Evolutionary conservation across 371 early-diverging fungal genomes (phyloP).

Genomic region (Mortierella sp.): DNA sequence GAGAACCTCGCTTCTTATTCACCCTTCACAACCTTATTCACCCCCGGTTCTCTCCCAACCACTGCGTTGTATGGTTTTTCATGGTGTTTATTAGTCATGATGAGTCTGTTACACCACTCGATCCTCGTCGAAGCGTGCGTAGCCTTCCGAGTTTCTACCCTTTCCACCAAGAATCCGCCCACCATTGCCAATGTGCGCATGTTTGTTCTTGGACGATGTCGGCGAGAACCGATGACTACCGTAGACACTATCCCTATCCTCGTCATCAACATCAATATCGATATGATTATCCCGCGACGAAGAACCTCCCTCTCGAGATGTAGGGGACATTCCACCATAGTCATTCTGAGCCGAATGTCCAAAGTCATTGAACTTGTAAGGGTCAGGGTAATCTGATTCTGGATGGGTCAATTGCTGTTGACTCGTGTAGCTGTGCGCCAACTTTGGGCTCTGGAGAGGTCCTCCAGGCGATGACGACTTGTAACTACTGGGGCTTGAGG

Average conservation of each 20-base stretch:
- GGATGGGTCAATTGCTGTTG: conserved; percentile 8
- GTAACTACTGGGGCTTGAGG: conserved; percentile 2
- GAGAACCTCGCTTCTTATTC: too few species aligned
- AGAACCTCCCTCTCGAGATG: not conserved
- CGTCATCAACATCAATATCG: conserved; percentile 6
- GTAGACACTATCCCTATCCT: conserved; percentile 39
- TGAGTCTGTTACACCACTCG: conserved; percentile 14
- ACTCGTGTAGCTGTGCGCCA: conserved; percentile 17
- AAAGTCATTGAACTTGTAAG: conserved; percentile 48
- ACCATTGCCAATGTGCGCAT: conserved; percentile 10
- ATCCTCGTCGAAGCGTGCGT: conserved; percentile 43
- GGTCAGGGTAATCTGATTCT: conserved; percentile 25
- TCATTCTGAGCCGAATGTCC: conserved; percentile 23
- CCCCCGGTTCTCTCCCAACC: too few species aligned
- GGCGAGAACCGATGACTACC: conserved; percentile 37
- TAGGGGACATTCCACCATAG: not conserved
- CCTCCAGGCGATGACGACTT: conserved; percentile 11
- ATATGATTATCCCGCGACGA: not conserved
- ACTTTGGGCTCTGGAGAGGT: conserved; percentile 12
- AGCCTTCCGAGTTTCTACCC: conserved; percentile 37
- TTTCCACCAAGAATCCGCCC: conserved; percentile 24
- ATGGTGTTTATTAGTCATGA: too few species aligned
- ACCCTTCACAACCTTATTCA: too few species aligned
- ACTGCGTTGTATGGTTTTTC: too few species aligned
- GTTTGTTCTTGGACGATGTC: not conserved